Evolutionary conservation across 1,284 basidiomycete genomes (phyloP).

Genomic region (Malassezia furfur): DNA sequence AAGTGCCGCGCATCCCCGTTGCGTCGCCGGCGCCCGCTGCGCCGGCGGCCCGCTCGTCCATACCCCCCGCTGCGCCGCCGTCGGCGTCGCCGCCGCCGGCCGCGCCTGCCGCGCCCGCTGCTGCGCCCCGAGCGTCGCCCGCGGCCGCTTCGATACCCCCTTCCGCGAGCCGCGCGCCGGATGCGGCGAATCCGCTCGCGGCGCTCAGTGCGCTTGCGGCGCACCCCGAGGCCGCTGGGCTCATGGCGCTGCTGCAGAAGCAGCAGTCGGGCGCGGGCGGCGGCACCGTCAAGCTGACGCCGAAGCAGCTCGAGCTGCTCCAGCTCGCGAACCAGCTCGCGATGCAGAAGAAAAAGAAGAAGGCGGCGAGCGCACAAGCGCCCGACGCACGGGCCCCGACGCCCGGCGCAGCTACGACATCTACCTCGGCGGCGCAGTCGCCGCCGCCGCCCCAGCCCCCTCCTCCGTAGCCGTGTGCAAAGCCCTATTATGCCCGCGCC

Average conservation of each 20-base stretch:
- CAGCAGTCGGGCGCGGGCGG: slow-evolving; percentile 30
- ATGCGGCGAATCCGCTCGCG: slow-evolving; percentile 22
- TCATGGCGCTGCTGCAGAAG: slow-evolving; percentile 38
- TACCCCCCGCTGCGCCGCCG: background rate
- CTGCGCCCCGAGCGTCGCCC: background rate
- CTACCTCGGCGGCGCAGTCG: no score
- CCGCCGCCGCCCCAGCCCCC: no score
- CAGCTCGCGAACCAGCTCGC: slow-evolving; percentile 43
- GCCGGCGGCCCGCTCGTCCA: background rate
- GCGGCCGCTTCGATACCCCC: background rate
- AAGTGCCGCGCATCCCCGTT: slow-evolving; percentile 13
- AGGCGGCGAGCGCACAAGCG: background rate
- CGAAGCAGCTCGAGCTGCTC: slow-evolving; percentile 38
- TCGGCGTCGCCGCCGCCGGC: background rate
- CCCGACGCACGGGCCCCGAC: background rate
- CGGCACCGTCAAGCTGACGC: slow-evolving; percentile 36
- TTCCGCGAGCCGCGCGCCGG: background rate
- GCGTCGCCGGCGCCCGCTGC: background rate
- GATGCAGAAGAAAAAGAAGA: slow-evolving; percentile 26
- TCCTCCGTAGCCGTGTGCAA: no score
- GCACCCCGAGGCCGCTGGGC: slow-evolving; percentile 40
- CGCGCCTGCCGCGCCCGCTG: background rate
- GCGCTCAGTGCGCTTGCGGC: slow-evolving; percentile 34
- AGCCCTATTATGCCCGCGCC: no score
- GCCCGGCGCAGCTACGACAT: background rate